Evolutionary conservation across 2,329 filamentous ascomycete genomes (phyloP).

Genomic region (Madurella fahalii): DNA sequence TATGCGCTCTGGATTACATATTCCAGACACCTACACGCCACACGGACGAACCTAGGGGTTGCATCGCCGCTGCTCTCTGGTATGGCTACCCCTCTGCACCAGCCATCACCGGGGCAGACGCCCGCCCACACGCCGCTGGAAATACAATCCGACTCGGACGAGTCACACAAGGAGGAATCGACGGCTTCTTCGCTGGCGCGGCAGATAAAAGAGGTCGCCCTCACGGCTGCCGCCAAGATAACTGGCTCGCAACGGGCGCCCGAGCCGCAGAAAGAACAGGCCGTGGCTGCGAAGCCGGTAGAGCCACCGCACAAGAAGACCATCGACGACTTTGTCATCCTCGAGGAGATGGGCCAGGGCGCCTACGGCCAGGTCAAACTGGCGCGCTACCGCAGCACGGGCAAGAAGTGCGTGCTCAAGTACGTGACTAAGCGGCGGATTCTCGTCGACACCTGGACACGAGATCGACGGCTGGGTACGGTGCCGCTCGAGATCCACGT

Average conservation of each 20-base stretch:
- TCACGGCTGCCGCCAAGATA: conserved; percentile 52
- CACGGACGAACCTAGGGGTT: conserved; percentile 55
- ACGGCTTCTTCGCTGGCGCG: conserved; percentile 48
- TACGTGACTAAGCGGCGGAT: conserved; percentile 97
- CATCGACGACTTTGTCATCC: conserved; percentile 84
- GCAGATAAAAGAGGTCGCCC: conserved; percentile 54
- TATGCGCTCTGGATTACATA: conserved; percentile 98
- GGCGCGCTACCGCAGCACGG: conserved; percentile 75
- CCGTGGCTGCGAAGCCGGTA: conserved; percentile 33
- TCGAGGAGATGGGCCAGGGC: conserved; percentile 98
- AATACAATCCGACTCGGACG: conserved; percentile 51
- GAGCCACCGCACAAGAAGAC: conserved; percentile 59
- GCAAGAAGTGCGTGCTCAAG: conserved; percentile 88
- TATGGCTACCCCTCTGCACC: conserved; percentile 66
- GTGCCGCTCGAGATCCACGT: conserved; percentile 97
- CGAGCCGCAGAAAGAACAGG: conserved; percentile 31
- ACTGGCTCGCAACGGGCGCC: conserved; percentile 34
- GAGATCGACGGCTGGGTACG: conserved; percentile 86
- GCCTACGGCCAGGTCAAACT: conserved; percentile 98
- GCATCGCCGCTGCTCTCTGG: conserved; percentile 62
- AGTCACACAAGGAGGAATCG: conserved; percentile 40
- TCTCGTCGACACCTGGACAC: conserved; percentile 96
- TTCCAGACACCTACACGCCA: conserved; percentile 83
- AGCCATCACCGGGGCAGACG: conserved; percentile 73
- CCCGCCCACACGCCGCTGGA: conserved; percentile 55